Evolutionary conservation across 495 filamentous ascomycete species (phyloP).

Genomic region (Penicillium odoratum): DNA sequence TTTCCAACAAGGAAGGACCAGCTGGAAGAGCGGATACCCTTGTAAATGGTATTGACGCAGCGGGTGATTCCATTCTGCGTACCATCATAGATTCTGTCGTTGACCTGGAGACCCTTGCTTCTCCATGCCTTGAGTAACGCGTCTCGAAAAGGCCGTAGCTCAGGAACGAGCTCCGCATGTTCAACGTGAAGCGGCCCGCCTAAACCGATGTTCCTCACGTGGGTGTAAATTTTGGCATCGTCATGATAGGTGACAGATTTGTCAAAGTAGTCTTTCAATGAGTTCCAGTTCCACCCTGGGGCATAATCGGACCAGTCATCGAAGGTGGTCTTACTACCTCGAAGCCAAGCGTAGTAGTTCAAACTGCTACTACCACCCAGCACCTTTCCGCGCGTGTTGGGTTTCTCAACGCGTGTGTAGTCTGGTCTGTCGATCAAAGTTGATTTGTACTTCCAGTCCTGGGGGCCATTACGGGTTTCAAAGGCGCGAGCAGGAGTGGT

Average conservation of each 20-base stretch:
- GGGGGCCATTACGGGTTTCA: constrained; percentile 27
- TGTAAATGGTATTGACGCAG: constrained; percentile 53
- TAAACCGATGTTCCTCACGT: constrained; percentile 29
- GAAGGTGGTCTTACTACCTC: constrained; percentile 46
- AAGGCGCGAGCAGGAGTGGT: constrained; percentile 39
- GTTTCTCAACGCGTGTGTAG: constrained; percentile 58
- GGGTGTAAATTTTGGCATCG: constrained; percentile 35
- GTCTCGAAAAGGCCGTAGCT: constrained; percentile 49
- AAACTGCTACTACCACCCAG: constrained; percentile 46
- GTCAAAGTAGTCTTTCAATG: constrained; percentile 40
- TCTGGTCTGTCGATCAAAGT: constrained; percentile 54
- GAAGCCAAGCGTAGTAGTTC: constrained; percentile 54
- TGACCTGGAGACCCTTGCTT: constrained; percentile 20
- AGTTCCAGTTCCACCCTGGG: constrained; percentile 54
- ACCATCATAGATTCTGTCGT: constrained; percentile 36
- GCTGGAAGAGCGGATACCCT: constrained; percentile 49
- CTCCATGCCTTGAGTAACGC: constrained; percentile 51
- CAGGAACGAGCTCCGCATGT: constrained; percentile 50
- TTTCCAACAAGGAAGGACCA: constrained; percentile 49
- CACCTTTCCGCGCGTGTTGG: constrained; percentile 49
- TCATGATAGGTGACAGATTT: constrained; percentile 53
- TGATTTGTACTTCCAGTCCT: constrained; percentile 58
- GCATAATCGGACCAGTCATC: constrained; percentile 54
- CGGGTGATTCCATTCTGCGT: constrained; percentile 49
- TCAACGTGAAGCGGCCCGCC: constrained; percentile 48